Conservation (phyloP, 345 rosid genomes). For the Populus euphratica region DNA sequence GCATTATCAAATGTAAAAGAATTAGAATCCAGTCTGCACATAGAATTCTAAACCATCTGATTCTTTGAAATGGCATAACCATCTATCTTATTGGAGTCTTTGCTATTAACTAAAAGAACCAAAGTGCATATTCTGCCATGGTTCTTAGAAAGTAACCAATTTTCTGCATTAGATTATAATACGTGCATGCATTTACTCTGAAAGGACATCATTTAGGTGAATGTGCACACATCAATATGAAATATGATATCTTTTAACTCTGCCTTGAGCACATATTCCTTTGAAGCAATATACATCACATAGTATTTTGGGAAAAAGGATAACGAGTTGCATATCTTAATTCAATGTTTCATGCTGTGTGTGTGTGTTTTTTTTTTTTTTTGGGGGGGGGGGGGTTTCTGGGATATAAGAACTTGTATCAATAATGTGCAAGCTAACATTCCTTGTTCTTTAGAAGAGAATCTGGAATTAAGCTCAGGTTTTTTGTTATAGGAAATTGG, state of each 20-base stretch:
- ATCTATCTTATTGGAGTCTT: not conserved
- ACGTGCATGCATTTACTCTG: not conserved
- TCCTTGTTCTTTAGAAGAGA: not conserved
- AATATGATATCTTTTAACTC: not conserved
- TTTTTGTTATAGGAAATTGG: not conserved
- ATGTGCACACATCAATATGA: not conserved
- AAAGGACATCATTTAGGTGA: not conserved
- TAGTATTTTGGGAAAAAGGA: not conserved
- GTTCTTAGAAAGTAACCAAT: not conserved
- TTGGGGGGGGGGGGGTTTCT: not conserved
- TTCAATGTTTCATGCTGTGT: not conserved
- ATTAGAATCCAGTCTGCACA: not conserved
- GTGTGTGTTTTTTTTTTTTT: not conserved
- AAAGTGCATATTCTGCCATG: not conserved
- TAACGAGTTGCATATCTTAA: not conserved
- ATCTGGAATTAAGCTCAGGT: not conserved
- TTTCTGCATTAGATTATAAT: not conserved
- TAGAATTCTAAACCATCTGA: not conserved
- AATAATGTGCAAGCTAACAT: not conserved
- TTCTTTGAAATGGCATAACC: not conserved
- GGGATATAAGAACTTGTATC: not conserved
- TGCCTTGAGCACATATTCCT: not conserved
- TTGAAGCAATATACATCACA: not conserved
- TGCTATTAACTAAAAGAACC: not conserved
- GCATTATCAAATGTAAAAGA: not conserved